A percentile compares a stretch with the other conserved stretches of the same genome.
Evolutionary conservation across 352 stramenopile species (phyloP).

Genomic region (Pythium myriotylum): DNA sequence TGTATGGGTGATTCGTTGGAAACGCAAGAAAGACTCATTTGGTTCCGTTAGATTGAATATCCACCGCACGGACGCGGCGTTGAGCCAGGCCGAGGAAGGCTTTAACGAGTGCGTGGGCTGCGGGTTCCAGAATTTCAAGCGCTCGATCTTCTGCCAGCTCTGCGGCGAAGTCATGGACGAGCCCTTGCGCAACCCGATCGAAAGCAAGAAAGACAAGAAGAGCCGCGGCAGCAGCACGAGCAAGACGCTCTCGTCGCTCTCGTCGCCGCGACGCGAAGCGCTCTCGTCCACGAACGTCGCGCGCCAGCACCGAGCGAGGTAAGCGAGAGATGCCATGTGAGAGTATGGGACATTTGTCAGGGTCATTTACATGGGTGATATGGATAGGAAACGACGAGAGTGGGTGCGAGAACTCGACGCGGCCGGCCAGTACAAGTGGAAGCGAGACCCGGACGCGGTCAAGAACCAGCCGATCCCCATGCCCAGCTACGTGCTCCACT

Average conservation of each 20-base stretch:
- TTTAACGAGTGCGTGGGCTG: constrained; percentile 40
- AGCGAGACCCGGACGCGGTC: not conserved
- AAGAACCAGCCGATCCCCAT: not conserved
- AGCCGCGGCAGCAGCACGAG: constrained; percentile 9
- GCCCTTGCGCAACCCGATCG: constrained; percentile 13
- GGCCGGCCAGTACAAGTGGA: constrained; percentile 15
- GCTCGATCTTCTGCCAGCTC: constrained; percentile 41
- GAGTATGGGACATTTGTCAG: too few species aligned
- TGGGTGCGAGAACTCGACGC: constrained; percentile 19
- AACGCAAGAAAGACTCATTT: not conserved
- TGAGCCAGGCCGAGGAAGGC: constrained; percentile 43
- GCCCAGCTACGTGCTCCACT: constrained; percentile 21
- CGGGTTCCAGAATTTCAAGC: constrained; percentile 51
- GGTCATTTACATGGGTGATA: too few species aligned
- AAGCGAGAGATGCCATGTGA: too few species aligned
- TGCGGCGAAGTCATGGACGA: constrained; percentile 33
- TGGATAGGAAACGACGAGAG: constrained; percentile 22
- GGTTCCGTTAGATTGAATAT: constrained; percentile 9
- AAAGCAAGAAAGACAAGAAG: constrained; percentile 27
- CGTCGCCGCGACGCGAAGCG: constrained; percentile 19
- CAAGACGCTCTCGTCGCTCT: not conserved
- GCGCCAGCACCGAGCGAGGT: constrained; percentile 19
- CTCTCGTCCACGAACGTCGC: constrained; percentile 18
- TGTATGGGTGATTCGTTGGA: not conserved
- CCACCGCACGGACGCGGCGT: constrained; percentile 39